A percentile compares a stretch with the other conserved stretches of the same genome.
Conservation (phyloP, 352 stramenopile species). For the Globisporangium alternatum region DNA sequence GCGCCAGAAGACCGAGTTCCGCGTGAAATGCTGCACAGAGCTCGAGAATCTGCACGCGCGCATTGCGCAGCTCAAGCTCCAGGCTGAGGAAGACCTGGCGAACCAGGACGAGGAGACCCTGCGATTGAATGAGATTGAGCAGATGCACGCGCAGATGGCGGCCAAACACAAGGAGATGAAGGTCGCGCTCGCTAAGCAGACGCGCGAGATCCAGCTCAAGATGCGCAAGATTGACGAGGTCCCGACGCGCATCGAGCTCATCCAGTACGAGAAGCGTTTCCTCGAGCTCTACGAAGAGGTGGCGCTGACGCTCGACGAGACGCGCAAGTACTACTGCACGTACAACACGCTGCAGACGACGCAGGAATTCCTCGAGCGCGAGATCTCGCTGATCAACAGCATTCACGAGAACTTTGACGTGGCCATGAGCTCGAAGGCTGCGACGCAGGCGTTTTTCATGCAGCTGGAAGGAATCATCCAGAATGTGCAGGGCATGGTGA, state of each 20-base stretch:
- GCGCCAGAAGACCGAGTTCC: conserved; percentile 43
- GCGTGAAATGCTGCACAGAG: conserved; percentile 39
- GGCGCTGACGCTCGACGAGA: conserved; percentile 87
- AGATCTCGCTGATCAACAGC: conserved; percentile 83
- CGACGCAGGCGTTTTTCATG: conserved; percentile 70
- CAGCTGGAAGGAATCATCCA: conserved; percentile 72
- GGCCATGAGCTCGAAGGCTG: conserved; percentile 63
- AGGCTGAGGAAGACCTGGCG: conserved; percentile 27
- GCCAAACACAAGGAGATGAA: conserved; percentile 71
- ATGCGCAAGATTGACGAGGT: conserved; percentile 84
- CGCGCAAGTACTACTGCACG: conserved; percentile 83
- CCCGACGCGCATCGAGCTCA: conserved; percentile 77
- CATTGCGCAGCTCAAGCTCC: conserved; percentile 41
- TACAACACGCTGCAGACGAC: conserved; percentile 88
- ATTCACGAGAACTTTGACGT: conserved; percentile 83
- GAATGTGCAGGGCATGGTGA: conserved; percentile 47
- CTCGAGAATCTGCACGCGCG: conserved; percentile 32
- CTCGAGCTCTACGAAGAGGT: conserved; percentile 88
- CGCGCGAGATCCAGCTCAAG: conserved; percentile 47
- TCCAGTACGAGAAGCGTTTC: conserved; percentile 91
- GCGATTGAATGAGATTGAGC: conserved; percentile 53
- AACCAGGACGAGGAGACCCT: conserved; percentile 46
- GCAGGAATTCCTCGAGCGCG: conserved; percentile 81
- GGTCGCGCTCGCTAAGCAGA: conserved; percentile 51
- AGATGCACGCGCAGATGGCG: conserved; percentile 64